Percentiles rank a stretch among this genome's conserved stretches.
Conservation (phyloP, 1,284 basidiomycete species). For the Fomitopsis pinicola region DNA sequence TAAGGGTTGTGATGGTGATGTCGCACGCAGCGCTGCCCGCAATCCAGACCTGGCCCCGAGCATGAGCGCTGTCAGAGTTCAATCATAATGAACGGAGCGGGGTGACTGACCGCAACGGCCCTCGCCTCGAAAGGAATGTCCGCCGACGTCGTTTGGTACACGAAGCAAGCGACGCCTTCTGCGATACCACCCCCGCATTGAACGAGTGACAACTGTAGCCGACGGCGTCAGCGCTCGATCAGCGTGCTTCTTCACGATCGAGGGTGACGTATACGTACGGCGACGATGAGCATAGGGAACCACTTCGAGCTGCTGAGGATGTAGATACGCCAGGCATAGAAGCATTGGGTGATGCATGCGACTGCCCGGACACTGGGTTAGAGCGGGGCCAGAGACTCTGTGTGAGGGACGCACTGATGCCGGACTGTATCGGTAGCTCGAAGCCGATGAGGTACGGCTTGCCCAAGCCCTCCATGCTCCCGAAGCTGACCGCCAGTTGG, state of each 20-base stretch:
- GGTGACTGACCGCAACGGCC: neutral
- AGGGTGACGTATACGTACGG: constrained; percentile 2
- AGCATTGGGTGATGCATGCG: constrained; percentile 6
- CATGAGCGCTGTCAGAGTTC: neutral
- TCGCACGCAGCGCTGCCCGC: constrained; percentile 3
- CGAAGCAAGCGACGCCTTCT: constrained; percentile 5
- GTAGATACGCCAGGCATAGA: constrained; percentile 13
- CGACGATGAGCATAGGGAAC: constrained; percentile 4
- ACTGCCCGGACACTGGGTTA: neutral
- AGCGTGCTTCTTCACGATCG: neutral
- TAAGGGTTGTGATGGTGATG: constrained; percentile 5
- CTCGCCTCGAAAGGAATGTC: neutral
- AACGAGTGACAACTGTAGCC: constrained; percentile 5
- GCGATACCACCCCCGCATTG: constrained; percentile 9
- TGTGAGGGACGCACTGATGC: constrained; percentile 4
- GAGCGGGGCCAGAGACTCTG: neutral
- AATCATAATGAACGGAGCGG: neutral
- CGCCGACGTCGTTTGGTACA: neutral
- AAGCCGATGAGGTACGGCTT: constrained; percentile 10
- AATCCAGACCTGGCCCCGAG: constrained; percentile 3
- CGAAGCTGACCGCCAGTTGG: constrained; percentile 8
- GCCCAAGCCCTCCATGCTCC: constrained; percentile 6
- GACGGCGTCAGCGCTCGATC: neutral
- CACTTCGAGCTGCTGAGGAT: constrained; percentile 4
- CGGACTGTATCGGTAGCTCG: constrained; percentile 3